Percentiles rank a stretch among this genome's conserved stretches.
Conservation (phyloP, 805 yeast species). For the Sungouiella blattae region DNA sequence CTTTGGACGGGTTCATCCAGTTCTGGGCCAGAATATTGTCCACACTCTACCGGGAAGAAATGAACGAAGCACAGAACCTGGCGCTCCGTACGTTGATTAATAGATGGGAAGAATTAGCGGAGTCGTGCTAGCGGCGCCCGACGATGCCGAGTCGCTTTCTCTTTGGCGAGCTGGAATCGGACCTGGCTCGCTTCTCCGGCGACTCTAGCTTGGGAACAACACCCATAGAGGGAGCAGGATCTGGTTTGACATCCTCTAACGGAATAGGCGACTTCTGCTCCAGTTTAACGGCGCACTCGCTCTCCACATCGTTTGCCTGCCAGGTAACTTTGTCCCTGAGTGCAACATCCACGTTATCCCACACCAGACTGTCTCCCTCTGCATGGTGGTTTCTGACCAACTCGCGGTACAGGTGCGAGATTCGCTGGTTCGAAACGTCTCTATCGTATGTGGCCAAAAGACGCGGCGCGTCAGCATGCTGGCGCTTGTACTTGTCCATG, state of each 20-base stretch:
- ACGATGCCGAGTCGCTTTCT: constrained; percentile 9
- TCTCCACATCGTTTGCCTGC: background rate
- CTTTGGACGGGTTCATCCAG: constrained; percentile 37
- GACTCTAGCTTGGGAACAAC: background rate
- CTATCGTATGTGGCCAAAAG: constrained; percentile 3
- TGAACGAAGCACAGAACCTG: constrained; percentile 8
- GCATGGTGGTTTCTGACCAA: background rate
- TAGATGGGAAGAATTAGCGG: constrained; percentile 12
- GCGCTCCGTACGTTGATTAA: constrained; percentile 17
- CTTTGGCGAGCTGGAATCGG: constrained; percentile 4
- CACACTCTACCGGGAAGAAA: constrained; percentile 9
- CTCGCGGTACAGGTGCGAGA: background rate
- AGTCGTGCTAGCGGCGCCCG: constrained; percentile 3
- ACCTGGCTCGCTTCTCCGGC: no score
- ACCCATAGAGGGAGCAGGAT: no score
- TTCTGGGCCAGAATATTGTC: constrained; percentile 52
- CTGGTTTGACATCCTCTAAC: background rate
- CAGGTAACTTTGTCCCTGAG: constrained; percentile 4
- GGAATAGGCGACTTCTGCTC: no score
- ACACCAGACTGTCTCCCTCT: no score
- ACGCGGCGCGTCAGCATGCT: constrained; percentile 9
- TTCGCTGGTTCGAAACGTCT: constrained; percentile 1
- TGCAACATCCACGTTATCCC: background rate
- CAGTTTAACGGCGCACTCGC: background rate
- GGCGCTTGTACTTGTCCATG: constrained; percentile 23